Percentiles rank a stretch among this genome's conserved stretches.
phyloP scores from a whole-genome alignment of 495 filamentous ascomycete genomes.

The Peziza echinospora region DNA sequence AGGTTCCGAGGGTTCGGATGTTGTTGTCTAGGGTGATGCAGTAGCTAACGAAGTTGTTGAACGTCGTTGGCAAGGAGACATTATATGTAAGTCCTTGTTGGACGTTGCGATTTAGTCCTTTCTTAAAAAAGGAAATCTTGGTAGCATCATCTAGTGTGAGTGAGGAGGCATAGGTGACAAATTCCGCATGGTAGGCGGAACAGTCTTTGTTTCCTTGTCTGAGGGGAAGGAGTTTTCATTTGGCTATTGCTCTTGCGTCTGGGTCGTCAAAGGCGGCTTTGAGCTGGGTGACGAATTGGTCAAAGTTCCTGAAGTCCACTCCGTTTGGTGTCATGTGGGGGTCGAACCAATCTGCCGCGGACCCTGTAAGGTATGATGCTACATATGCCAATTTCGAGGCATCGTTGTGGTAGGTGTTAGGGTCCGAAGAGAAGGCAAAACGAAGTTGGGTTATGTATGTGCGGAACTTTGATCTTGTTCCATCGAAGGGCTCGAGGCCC shows the following conservation, averaged over 20 bases:
- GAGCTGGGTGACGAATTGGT: background rate
- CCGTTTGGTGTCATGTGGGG: background rate
- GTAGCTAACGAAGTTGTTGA: background rate
- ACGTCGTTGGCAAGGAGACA: background rate
- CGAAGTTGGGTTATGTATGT: too few relatives aligned
- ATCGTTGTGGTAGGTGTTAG: background rate
- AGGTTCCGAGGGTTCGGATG: background rate
- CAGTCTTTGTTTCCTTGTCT: background rate
- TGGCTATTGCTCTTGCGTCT: background rate
- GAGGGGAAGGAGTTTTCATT: background rate
- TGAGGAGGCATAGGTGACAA: too few relatives aligned
- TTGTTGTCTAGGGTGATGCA: background rate
- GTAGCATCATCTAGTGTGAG: background rate
- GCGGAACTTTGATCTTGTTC: background rate
- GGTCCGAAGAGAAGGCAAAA: background rate
- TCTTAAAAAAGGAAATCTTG: background rate
- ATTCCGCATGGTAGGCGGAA: background rate
- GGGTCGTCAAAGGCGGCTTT: background rate
- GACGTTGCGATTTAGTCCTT: background rate
- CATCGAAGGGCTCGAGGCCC: background rate
- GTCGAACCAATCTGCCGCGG: background rate
- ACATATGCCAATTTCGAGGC: background rate
- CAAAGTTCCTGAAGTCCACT: background rate
- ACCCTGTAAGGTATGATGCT: background rate
- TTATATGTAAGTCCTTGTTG: background rate